Conservation (phyloP, 1,139 yeast genomes). For the Chernovozyma sophiae-reginae region DNA sequence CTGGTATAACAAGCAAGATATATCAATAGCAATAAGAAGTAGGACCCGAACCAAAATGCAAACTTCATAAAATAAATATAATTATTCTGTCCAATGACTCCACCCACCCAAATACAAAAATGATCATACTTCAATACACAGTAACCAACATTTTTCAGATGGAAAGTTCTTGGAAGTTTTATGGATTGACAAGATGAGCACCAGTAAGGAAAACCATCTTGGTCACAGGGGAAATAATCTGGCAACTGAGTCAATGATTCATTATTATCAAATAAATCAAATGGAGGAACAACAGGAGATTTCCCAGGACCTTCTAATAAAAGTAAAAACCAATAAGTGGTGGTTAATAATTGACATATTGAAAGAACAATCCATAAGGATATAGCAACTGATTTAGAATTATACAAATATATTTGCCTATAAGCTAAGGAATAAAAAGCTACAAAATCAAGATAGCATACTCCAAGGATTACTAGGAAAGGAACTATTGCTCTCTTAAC, state of each 20-base stretch:
- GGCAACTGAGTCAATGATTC: conserved; percentile 33
- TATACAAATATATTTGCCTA: conserved; percentile 28
- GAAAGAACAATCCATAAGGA: conserved; percentile 32
- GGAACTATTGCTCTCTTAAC: conserved; percentile 18
- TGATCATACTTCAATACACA: conserved; percentile 65
- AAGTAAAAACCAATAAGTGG: conserved; percentile 30
- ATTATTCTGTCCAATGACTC: conserved; percentile 53
- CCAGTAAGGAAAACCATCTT: conserved; percentile 58
- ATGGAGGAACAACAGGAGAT: conserved; percentile 20
- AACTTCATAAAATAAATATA: conserved; percentile 51
- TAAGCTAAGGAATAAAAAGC: conserved; percentile 34
- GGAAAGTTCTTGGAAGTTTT: conserved; percentile 53
- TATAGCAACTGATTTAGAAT: conserved; percentile 30
- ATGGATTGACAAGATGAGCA: conserved; percentile 52
- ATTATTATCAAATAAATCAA: conserved; percentile 21
- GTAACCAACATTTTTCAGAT: conserved; percentile 40
- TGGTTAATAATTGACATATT: conserved; percentile 20
- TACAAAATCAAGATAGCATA: conserved; percentile 33
- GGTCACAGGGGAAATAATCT: conserved; percentile 51
- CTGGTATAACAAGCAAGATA: conserved; percentile 27
- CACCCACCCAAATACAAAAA: conserved; percentile 61
- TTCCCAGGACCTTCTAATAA: conserved; percentile 33
- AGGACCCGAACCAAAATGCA: conserved; percentile 28
- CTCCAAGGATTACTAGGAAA: conserved; percentile 15
- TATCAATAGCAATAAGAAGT: conserved; percentile 25